Base-by-base conservation (phyloP, 1,284 basidiomycete genomes). In the Coniophora puteana region DNA sequence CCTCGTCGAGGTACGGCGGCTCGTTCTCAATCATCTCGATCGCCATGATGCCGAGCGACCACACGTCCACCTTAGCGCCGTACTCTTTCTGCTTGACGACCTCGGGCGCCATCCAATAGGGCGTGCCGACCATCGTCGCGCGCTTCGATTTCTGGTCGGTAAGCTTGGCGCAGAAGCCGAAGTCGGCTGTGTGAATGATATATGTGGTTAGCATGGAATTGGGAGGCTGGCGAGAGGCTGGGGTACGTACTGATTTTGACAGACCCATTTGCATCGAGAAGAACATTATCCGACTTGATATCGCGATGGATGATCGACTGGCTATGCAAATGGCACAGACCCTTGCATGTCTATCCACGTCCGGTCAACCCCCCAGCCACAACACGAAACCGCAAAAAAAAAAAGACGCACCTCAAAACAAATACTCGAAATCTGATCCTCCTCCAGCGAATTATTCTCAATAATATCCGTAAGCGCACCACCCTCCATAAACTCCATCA, bases 1-100 rank as follows among this genome's bases (percentile, higher is more conserved):
- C 94, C 59, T 99, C 95, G 54, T 98, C 94, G 33, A 98, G 74
- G 63, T 99, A 99, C 3, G 96, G 95, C 3, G 95, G 96, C 63
- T 99, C 95, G 61, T 94, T 94, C 65, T 99, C 96, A 55, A 99
- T 97, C 95, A 99, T 99, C 69, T 99, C 95, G 56, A 99, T 98
- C 1, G 93, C 93, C 94, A 97, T 97, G 71, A 98, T 98, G 5
- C 95, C 95, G 10, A 98, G 74, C 4, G 93, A 96, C 95, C 95
- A 99, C 44, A 99, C 95, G 56, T 99, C 96, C 21, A 99, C 95
- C 65, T 98, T 99, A 29, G 94, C 89, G 21, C 94, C 95, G 59
- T 99, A 99, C 65, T 97, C 94, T 65, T 98, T 97, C 64, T 97
- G 93, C 72, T 97, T 98, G 58, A 99, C 94, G 40, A 99, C 94